Base-by-base conservation (phyloP, 1,284 basidiomycete genomes). In the Cryptococcus sp. region DNA sequence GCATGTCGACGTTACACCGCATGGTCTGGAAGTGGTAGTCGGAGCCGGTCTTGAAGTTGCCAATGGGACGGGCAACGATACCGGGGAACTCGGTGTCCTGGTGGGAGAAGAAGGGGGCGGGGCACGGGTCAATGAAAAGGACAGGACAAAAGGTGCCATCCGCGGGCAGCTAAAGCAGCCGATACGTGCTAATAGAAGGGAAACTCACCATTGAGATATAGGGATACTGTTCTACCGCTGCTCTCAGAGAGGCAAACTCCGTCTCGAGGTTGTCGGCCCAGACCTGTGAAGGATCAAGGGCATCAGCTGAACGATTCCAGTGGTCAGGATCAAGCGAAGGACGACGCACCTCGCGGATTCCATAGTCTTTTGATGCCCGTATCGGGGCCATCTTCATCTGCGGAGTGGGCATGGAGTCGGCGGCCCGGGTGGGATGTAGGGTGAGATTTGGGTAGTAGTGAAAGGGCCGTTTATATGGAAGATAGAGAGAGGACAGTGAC, bases 11-110 rank as follows among this genome's bases (percentile, higher is more conserved):
- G 77, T 99, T 99, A 80, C 91, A 94, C 62, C 95, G 86, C 87
- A 99, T 93, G 4, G 96, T 98, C 78, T 99, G 95, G 78, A 97
- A 99, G 79, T 98, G 95, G 72, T 98, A 98, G 78, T 99, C 95
- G 16, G 92, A 92, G 12, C 91, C 92, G 0, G 93, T 95, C 77
- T 92, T 93, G 82, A 97, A 98, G 39, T 86, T 83, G 13, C 95
- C 95, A 73, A 98, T 97, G 13, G 96, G 95, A 18, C 96, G 84
- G 9, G 95, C 96, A 43, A 99, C 95, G 49, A 98, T 95, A 9
- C 96, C 96, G 28, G 95, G 95, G 75, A 98, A 98, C 78, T 98
- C 96, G 60, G 96, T 98, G 76, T 98, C 95, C 92, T 95, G 72
- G 35, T 28, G 15, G 28, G 7, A 43, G n/a, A 43, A 12, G 12